A percentile compares a stretch with the other conserved stretches of the same genome.
Conservation (phyloP, 768 basidiomycete species). For the Calvatia gigantea region DNA sequence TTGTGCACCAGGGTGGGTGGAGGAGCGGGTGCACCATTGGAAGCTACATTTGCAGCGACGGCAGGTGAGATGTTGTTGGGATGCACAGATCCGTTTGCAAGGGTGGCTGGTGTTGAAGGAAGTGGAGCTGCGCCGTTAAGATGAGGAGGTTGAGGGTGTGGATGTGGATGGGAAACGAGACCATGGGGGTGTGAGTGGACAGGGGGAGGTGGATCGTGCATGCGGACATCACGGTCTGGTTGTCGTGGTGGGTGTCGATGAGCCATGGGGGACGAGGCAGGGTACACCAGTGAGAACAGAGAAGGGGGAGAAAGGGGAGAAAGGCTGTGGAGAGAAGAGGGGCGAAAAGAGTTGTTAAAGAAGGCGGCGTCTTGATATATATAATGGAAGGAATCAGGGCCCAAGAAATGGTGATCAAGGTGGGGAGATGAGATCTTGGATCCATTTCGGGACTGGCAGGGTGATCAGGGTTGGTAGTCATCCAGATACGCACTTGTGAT, state of each 20-base stretch:
- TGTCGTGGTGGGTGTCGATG: conserved; percentile 17
- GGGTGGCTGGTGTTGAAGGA: conserved; percentile 40
- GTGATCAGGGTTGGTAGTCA: conserved; percentile 11
- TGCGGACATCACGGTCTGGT: conserved; percentile 54
- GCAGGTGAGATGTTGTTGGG: conserved; percentile 44
- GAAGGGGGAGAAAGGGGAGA: conserved; percentile 26
- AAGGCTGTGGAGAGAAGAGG: conserved; percentile 38
- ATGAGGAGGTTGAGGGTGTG: conserved; percentile 42
- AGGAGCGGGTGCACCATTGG: conserved; percentile 30
- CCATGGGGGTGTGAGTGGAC: conserved; percentile 27
- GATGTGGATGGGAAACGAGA: conserved; percentile 27
- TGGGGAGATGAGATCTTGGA: conserved; percentile 45
- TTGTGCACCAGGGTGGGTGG: conserved; percentile 61
- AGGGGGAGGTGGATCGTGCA: conserved; percentile 50
- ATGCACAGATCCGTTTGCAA: conserved; percentile 41
- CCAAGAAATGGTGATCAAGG: conserved; percentile 54
- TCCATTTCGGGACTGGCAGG: conserved; percentile 22
- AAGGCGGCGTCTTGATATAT: conserved; percentile 50
- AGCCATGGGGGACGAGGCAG: conserved; percentile 20
- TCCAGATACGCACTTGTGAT: conserved; percentile 11
- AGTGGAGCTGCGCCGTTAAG: conserved; percentile 48
- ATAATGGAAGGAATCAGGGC: conserved; percentile 48
- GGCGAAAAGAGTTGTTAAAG: conserved; percentile 45
- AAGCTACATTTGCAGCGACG: conserved; percentile 30
- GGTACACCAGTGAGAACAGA: too few species aligned